These are phyloP conservation scores for Pythium catenulatum DNA, from an alignment of 352 stramenopile genomes.

Conservation along the genomic window DNA sequence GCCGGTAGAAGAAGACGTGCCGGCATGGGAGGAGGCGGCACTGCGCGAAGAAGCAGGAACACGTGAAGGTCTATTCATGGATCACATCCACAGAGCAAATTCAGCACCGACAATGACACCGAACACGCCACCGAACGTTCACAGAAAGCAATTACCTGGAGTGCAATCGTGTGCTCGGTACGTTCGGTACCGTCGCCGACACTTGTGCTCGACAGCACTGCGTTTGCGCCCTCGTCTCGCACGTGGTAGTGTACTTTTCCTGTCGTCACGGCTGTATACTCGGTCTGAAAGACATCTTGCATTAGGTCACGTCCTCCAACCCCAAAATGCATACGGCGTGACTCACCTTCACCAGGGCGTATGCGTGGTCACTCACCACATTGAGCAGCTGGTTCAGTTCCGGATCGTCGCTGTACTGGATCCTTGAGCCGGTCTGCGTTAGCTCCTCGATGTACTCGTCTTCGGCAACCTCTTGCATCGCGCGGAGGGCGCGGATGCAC, in stretches of 20 bases:
- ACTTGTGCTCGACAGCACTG: too few species aligned
- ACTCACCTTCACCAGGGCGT: constrained; percentile 35
- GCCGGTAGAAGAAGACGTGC: not conserved
- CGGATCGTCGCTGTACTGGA: constrained; percentile 24
- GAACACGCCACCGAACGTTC: not conserved
- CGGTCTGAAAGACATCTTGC: not conserved
- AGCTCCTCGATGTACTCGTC: constrained; percentile 36
- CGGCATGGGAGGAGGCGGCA: not conserved
- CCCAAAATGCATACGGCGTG: not conserved
- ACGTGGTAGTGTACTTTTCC: too few species aligned
- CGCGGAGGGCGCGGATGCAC: constrained; percentile 45
- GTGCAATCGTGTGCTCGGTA: too few species aligned
- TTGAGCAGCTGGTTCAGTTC: constrained; percentile 41
- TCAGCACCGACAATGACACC: not conserved
- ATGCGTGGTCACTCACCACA: constrained; percentile 50
- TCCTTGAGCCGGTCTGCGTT: constrained; percentile 7
- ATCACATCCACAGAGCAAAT: too few species aligned
- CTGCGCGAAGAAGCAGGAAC: not conserved
- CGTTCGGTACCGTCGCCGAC: too few species aligned
- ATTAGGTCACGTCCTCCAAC: not conserved
- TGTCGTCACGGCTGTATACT: too few species aligned
- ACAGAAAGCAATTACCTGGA: too few species aligned
- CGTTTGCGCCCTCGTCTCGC: too few species aligned
- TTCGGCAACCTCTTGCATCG: constrained; percentile 34
- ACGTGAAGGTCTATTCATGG: not conserved